Evolutionary conservation across 805 yeast genomes (phyloP), one percentile per base, ranked within the genome.

Genomic region (Kluyveromyces aestuarii): DNA sequence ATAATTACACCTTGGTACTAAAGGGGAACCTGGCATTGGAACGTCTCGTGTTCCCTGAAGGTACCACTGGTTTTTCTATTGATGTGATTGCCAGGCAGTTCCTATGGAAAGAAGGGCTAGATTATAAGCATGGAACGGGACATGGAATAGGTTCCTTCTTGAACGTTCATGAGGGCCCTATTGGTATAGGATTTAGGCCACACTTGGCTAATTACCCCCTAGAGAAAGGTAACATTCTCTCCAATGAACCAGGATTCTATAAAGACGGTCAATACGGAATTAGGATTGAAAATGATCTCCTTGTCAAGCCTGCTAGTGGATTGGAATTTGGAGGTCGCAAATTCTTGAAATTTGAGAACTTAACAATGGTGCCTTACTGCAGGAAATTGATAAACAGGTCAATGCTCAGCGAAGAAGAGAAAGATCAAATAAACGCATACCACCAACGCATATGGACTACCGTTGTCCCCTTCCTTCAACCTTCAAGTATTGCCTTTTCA

Each of bases 191-290:
- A 50, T 71, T 64, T 61, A 72, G 74, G 58, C 67, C 71, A 25
- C 69, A 74, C 14, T 68, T 77, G 25, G 68, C 72, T 35, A 71
- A 76, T 9, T 76, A 74, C 41, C 80, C 88, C 6, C 64, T 77
- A 44, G 67, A 73, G 48, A 72, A 72, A 13, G 97, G 97, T 6
- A 87, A 83, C 56, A 75, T 90, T 21, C 69, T 88, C 39, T 83
- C 95, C 45, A 90, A 90, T 67, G 99, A 93, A 66, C 99, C 99
- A 0, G 99, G 99, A 0, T 91, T 73, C 64, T 93, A 93, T 65
- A 80, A 83, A 53, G 96, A 87, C 57, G 91, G 90, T n/a, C 80
- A 82, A 52, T 89, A 77, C 64, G 99, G 99, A 10, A 77, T 91
- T 52, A 75, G 99, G 55, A 79, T 93, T 48, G 99, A 93, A 67